Conservation (phyloP, 306 rosid species). For the Gastrolobium villosum region DNA sequence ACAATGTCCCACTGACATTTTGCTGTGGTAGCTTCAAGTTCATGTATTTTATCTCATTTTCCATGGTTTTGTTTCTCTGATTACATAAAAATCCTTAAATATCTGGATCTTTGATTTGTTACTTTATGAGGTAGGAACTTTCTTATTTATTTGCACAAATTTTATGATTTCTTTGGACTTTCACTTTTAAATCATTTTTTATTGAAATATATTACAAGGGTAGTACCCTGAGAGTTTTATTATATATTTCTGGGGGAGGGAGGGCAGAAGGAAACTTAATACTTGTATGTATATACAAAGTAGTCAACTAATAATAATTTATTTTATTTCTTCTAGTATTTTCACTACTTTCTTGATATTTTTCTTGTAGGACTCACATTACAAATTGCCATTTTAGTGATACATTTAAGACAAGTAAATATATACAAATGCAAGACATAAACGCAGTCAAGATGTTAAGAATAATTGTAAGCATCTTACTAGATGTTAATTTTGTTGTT, state of each 20-base stretch:
- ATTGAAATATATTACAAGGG: background rate
- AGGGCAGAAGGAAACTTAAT: background rate
- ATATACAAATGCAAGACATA: conserved; percentile 7
- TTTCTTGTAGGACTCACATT: conserved; percentile 10
- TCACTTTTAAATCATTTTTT: too few relatives aligned
- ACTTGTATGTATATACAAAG: background rate
- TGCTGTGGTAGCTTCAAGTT: conserved; percentile 7
- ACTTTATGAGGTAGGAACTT: too few relatives aligned
- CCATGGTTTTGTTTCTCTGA: conserved; percentile 8
- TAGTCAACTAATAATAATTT: background rate
- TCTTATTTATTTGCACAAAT: too few relatives aligned
- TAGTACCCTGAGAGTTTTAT: background rate
- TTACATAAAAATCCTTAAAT: background rate
- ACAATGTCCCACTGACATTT: background rate
- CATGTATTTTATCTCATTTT: background rate
- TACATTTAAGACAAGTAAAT: conserved; percentile 25
- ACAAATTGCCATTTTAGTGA: conserved; percentile 21
- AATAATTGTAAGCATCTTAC: conserved; percentile 12
- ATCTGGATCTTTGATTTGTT: too few relatives aligned
- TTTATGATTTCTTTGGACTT: too few relatives aligned
- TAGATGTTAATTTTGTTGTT: conserved; percentile 13
- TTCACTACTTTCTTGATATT: background rate
- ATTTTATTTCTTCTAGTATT: background rate
- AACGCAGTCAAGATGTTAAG: conserved; percentile 13
- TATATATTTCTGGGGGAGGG: background rate